These are phyloP conservation scores for Fusarium foetens DNA, from an alignment of 2,329 filamentous ascomycete species.

Conservation along the genomic window DNA sequence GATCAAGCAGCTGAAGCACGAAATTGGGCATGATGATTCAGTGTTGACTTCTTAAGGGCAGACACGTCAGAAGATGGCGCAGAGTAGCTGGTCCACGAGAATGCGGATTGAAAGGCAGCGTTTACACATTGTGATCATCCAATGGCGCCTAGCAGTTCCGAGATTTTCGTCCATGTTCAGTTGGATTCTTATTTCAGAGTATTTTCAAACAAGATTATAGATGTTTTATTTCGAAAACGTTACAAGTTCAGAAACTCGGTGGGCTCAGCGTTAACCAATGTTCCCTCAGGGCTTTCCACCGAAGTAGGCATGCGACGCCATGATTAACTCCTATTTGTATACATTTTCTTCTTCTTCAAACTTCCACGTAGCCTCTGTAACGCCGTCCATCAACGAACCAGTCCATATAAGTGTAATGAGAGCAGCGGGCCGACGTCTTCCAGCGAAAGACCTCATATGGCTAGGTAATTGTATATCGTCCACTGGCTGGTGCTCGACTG, in stretches of 20 bases:
- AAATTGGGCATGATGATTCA: conserved; percentile 49
- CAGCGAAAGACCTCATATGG: neutral
- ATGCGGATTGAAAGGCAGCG: neutral
- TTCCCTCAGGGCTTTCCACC: neutral
- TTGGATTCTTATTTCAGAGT: neutral
- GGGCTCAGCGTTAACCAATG: conserved; percentile 7
- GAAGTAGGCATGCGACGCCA: conserved; percentile 10
- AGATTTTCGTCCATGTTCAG: conserved; percentile 8
- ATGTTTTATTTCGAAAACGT: neutral
- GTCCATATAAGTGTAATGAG: neutral
- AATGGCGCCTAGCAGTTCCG: neutral
- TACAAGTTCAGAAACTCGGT: neutral
- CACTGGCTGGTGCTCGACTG: conserved; percentile 78
- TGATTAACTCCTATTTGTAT: conserved; percentile 30
- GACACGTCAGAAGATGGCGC: neutral
- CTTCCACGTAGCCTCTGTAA: neutral
- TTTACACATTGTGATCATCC: neutral
- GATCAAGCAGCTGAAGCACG: conserved; percentile 63
- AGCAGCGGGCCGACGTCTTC: neutral
- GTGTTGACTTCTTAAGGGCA: neutral
- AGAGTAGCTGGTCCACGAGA: neutral
- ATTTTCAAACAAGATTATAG: neutral
- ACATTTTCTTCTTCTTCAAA: conserved; percentile 6
- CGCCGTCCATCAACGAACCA: neutral
- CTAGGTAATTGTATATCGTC: conserved; percentile 87